Evolutionary conservation across 805 yeast genomes (phyloP).

Genomic region (Nakazawaea wickerhamii): DNA sequence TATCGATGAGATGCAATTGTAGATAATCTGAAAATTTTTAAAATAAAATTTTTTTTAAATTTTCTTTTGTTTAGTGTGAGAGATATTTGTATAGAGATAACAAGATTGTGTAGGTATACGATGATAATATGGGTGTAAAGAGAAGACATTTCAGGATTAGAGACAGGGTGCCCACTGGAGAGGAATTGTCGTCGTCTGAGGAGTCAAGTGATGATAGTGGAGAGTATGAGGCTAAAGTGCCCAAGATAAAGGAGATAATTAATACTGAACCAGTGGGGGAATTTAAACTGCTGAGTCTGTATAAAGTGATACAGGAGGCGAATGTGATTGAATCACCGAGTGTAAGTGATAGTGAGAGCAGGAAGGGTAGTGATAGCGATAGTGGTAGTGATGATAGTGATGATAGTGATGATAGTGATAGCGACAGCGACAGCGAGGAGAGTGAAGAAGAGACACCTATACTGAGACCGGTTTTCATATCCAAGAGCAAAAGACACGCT

Average conservation of each 20-base stretch:
- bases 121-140: conserved; percentile 3
- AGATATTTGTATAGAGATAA: neutral
- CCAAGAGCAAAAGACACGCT: conserved; percentile 15
- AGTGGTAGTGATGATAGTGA: conserved; percentile 4
- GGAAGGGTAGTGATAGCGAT: conserved; percentile 4
- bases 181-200: conserved; percentile 22
- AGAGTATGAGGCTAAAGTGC: neutral
- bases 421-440: conserved; percentile 14
- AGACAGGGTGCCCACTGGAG: conserved; percentile 14
- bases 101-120: neutral
- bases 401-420: conserved; percentile 10
- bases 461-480: conserved; percentile 22
- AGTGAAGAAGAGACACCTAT: conserved; percentile 11
- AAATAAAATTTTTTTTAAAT: neutral
- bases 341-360: neutral
- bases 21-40: no score
- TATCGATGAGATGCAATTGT: no score
- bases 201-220: neutral
- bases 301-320: neutral
- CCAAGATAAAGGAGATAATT: neutral
- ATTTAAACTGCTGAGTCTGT: no score
- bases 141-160: conserved; percentile 9
- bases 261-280: no score
- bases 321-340: neutral
- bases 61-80: neutral